Evolutionary conservation across 2,329 filamentous ascomycete species (phyloP).

Genomic region (Periconia sp.): DNA sequence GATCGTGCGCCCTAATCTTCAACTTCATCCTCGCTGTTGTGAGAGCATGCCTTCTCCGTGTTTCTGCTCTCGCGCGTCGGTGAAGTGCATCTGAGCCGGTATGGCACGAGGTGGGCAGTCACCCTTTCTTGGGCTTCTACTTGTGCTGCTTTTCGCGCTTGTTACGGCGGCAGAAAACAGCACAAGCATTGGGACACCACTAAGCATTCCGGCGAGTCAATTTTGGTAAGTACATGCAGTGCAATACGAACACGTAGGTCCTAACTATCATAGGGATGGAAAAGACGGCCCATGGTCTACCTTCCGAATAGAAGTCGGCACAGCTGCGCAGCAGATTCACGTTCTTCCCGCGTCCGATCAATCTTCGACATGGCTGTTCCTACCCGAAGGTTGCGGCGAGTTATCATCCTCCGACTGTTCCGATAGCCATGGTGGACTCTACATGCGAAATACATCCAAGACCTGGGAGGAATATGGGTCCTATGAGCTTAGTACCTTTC

Average conservation of each 20-base stretch:
- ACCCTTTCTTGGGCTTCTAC: not conserved
- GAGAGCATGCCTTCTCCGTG: too few species aligned
- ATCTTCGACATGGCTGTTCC: slow-evolving; percentile 43
- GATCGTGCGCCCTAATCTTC: too few species aligned
- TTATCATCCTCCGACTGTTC: slow-evolving; percentile 35
- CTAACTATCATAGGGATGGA: slow-evolving; percentile 30
- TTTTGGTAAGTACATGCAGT: slow-evolving; percentile 22
- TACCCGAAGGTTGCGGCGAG: slow-evolving; percentile 46
- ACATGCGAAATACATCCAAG: slow-evolving; percentile 36
- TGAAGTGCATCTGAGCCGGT: not conserved
- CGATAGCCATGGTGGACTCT: slow-evolving; percentile 34
- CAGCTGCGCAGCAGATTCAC: slow-evolving; percentile 33
- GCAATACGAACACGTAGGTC: not conserved
- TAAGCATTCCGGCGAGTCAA: slow-evolving; percentile 30
- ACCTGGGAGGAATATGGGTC: slow-evolving; percentile 42
- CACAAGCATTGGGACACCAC: slow-evolving; percentile 20
- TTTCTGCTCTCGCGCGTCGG: too few species aligned
- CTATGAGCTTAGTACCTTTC: slow-evolving; percentile 35
- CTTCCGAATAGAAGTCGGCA: slow-evolving; percentile 38
- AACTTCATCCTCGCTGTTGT: too few species aligned
- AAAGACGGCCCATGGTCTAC: slow-evolving; percentile 41
- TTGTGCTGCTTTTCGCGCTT: slow-evolving; percentile 1
- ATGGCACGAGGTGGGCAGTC: slow-evolving; percentile 6
- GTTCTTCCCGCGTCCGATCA: slow-evolving; percentile 39
- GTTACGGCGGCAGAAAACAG: slow-evolving; percentile 7